Percentiles rank a stretch among this genome's conserved stretches.
Conservation (phyloP, 345 rosid genomes). For the Camelina laxa region DNA sequence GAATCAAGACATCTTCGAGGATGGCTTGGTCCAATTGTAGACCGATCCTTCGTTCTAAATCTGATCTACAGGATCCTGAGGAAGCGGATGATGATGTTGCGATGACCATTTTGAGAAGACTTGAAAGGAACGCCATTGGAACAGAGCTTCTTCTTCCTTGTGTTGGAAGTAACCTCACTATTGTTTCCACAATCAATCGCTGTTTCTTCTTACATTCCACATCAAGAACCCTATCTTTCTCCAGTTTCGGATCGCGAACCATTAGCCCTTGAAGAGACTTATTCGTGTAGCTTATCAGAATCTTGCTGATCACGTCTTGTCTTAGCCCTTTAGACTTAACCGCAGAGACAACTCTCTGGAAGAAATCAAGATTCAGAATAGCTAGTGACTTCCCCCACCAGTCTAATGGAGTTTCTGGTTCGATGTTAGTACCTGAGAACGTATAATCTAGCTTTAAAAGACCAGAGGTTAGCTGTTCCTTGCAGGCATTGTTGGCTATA, state of each 20-base stretch:
- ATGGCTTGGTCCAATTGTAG: conserved; percentile 97
- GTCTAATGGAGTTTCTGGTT: conserved; percentile 75
- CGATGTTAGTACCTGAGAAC: conserved; percentile 54
- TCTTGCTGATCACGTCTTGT: conserved; percentile 95
- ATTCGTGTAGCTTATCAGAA: conserved; percentile 78
- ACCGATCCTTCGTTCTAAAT: conserved; percentile 87
- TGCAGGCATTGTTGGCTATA: conserved; percentile 86
- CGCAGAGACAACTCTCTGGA: conserved; percentile 79
- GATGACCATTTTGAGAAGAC: conserved; percentile 78
- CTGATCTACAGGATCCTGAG: conserved; percentile 69
- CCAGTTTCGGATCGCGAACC: conserved; percentile 61
- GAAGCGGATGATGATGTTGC: conserved; percentile 59
- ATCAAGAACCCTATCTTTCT: conserved; percentile 64
- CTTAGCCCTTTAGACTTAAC: conserved; percentile 89
- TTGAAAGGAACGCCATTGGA: conserved; percentile 92
- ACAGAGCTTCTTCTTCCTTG: conserved; percentile 89
- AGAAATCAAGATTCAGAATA: conserved; percentile 73
- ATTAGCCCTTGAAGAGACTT: conserved; percentile 78
- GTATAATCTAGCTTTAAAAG: conserved; percentile 81
- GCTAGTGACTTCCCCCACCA: conserved; percentile 97
- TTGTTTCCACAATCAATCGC: conserved; percentile 72
- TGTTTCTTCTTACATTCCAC: conserved; percentile 79
- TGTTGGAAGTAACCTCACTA: conserved; percentile 76
- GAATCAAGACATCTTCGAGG: conserved; percentile 94
- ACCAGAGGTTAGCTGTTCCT: conserved; percentile 97